These are phyloP conservation scores for Saccharomyces hybrid DNA, from an alignment of 1,139 yeast species.

Conservation along the genomic window DNA sequence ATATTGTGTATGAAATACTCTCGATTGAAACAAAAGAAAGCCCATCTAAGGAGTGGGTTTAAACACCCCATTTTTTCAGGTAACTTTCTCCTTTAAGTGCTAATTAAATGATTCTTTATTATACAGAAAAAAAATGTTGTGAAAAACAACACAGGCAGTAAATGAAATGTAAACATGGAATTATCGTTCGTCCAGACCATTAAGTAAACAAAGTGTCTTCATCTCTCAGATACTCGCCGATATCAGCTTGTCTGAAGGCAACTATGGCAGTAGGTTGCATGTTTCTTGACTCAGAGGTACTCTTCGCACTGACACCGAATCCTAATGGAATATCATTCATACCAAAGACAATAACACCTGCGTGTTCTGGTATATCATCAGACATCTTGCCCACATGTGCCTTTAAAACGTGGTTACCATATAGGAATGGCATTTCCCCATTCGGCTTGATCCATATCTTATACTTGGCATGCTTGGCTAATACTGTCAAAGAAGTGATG, in stretches of 20 bases:
- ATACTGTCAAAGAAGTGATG: slow-evolving; percentile 77
- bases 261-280: slow-evolving; percentile 91
- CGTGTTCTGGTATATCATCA: slow-evolving; percentile 96
- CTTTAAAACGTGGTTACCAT: slow-evolving; percentile 92
- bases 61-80: not conserved
- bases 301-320: slow-evolving; percentile 90
- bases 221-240: slow-evolving; percentile 96
- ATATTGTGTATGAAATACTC: not conserved
- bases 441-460: slow-evolving; percentile 94
- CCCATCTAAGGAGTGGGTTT: slow-evolving; percentile 5
- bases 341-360: slow-evolving; percentile 88
- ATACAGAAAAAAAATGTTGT: not conserved
- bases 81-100: not conserved
- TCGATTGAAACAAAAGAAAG: not conserved
- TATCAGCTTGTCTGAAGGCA: slow-evolving; percentile 96
- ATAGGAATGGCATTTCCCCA: slow-evolving; percentile 97
- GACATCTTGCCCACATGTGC: slow-evolving; percentile 97
- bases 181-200: slow-evolving; percentile 2
- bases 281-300: slow-evolving; percentile 82
- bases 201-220: slow-evolving; percentile 91
- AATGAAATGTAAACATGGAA: not conserved
- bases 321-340: slow-evolving; percentile 95
- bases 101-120: not conserved
- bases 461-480: slow-evolving; percentile 84
- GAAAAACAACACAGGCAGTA: not conserved